Evolutionary conservation across 192 early-diverging fungal genomes (phyloP).

Genomic region (Pilaira anomala): DNA sequence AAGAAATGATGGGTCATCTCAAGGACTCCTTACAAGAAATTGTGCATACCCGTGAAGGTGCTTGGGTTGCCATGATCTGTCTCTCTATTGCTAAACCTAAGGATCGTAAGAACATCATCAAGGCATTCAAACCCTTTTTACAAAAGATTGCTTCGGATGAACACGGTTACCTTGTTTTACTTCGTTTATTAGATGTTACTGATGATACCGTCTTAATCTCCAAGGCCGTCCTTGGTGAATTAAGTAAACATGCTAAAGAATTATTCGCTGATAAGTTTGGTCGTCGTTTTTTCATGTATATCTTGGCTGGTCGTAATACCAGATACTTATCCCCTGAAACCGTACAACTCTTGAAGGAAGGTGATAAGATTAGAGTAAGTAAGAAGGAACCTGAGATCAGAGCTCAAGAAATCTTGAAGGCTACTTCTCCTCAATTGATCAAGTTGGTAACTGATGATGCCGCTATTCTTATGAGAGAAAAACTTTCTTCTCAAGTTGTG

Average conservation of each 20-base stretch:
- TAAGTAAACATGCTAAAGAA: conserved; percentile 50
- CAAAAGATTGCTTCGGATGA: conserved; percentile 82
- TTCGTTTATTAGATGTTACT: conserved; percentile 80
- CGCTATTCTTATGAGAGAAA: conserved; percentile 57
- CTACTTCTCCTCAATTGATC: conserved; percentile 60
- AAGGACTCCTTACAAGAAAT: conserved; percentile 84
- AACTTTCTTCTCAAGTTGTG: conserved; percentile 68
- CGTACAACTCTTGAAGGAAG: conserved; percentile 61
- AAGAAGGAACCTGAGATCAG: conserved; percentile 81
- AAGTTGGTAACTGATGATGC: conserved; percentile 52
- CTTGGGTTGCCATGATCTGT: conserved; percentile 80
- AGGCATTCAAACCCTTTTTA: conserved; percentile 79
- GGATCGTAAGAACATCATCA: conserved; percentile 89
- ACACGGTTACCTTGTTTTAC: conserved; percentile 82
- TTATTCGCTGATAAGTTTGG: conserved; percentile 65
- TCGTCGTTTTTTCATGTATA: conserved; percentile 75
- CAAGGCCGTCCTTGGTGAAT: conserved; percentile 69
- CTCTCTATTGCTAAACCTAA: conserved; percentile 77
- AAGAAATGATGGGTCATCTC: conserved; percentile 60
- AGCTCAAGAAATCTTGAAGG: conserved; percentile 64
- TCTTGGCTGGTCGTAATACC: conserved; percentile 74
- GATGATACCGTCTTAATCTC: conserved; percentile 89
- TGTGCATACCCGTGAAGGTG: conserved; percentile 90
- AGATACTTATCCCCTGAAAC: conserved; percentile 71
- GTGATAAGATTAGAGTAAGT: conserved; percentile 62